Conservation (phyloP, 1,284 basidiomycete species). For the Marasmius fiardii region DNA sequence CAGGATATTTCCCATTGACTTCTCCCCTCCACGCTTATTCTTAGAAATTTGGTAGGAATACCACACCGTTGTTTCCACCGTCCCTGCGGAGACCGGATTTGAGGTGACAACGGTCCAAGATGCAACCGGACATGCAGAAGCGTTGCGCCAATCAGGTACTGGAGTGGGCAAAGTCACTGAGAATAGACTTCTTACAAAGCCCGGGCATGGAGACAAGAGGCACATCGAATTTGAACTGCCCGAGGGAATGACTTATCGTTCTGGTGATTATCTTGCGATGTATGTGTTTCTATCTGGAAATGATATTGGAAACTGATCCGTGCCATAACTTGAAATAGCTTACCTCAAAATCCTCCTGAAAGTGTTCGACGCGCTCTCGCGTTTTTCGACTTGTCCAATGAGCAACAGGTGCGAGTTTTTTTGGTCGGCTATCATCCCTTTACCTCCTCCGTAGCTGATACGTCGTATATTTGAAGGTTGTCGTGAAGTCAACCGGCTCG, state of each 20-base stretch:
- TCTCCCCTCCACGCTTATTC: neutral
- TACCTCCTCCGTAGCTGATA: neutral
- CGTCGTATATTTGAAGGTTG: constrained; percentile 25
- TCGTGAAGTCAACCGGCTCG: constrained; percentile 34
- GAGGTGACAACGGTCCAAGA: constrained; percentile 30
- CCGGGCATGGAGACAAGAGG: constrained; percentile 36
- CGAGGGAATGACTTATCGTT: constrained; percentile 34
- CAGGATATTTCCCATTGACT: neutral
- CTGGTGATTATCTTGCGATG: constrained; percentile 51
- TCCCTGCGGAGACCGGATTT: constrained; percentile 21
- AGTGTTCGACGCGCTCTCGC: constrained; percentile 38
- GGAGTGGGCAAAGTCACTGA: constrained; percentile 36
- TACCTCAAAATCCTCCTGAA: constrained; percentile 37
- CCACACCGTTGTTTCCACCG: constrained; percentile 19
- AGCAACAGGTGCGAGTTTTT: constrained; percentile 32
- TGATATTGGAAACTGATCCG: neutral
- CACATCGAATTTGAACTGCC: constrained; percentile 46
- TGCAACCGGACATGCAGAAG: constrained; percentile 31
- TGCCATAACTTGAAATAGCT: constrained; percentile 20
- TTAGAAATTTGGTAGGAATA: constrained; percentile 20
- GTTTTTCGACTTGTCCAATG: constrained; percentile 36
- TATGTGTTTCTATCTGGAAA: constrained; percentile 16
- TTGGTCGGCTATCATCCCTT: neutral
- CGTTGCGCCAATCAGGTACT: constrained; percentile 37
- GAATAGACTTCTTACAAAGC: constrained; percentile 37